Evolutionary conservation across 2,329 filamentous ascomycete species (phyloP).

Genomic region (Xylariaceae sp.): DNA sequence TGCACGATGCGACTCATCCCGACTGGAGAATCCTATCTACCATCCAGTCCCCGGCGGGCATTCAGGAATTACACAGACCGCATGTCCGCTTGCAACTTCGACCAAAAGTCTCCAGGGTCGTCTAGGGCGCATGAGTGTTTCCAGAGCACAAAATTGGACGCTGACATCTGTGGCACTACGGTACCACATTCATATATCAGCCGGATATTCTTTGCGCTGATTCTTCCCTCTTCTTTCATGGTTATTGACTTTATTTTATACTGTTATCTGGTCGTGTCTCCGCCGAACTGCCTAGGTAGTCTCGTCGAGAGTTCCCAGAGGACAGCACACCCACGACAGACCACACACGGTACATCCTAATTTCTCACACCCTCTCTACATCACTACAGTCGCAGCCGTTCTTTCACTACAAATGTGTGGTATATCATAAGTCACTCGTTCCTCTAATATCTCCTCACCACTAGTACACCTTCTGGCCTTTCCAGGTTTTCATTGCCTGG

Average conservation of each 20-base stretch:
- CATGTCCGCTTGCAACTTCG: conserved; percentile 1
- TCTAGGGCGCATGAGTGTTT: neutral
- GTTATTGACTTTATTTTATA: neutral
- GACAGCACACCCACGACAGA: neutral
- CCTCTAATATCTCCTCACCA: conserved; percentile 3
- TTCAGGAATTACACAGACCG: neutral
- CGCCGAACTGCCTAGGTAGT: too few species aligned
- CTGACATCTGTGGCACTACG: neutral
- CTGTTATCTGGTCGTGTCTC: neutral
- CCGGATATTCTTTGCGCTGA: neutral
- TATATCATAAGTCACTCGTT: conserved; percentile 7
- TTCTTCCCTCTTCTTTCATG: neutral
- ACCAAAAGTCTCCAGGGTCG: neutral
- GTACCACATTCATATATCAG: neutral
- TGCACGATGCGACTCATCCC: neutral
- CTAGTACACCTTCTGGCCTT: conserved; percentile 12
- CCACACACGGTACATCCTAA: conserved; percentile 4
- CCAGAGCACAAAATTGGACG: neutral
- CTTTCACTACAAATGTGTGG: conserved; percentile 2
- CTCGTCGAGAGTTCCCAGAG: neutral
- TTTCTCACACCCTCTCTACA: neutral
- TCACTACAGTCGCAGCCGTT: neutral
- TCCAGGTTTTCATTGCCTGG: neutral
- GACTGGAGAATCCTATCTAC: too few species aligned
- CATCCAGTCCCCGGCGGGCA: too few species aligned